These are phyloP conservation scores for Kwoniella dejecticola DNA, from an alignment of 768 basidiomycete species.

Conservation along the genomic window DNA sequence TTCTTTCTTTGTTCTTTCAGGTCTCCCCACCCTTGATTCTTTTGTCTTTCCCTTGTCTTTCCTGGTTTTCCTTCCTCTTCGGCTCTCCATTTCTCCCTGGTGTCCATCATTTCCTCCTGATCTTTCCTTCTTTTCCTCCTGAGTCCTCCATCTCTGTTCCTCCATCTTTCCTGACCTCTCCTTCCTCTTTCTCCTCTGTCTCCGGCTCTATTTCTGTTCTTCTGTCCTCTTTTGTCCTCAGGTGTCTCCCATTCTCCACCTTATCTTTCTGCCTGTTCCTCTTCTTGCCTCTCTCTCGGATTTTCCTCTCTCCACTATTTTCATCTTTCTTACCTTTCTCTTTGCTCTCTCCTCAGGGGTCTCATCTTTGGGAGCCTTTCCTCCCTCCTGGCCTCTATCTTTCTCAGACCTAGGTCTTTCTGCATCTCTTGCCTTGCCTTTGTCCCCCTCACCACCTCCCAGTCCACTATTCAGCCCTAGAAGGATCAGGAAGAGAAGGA, in stretches of 20 bases:
- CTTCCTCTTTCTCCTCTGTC: slow-evolving; percentile 2
- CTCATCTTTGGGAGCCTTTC: background rate
- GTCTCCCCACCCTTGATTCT: background rate
- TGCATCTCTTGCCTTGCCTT: background rate
- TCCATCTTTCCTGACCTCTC: slow-evolving; percentile 1
- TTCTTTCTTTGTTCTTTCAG: background rate
- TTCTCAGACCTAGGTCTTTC: background rate
- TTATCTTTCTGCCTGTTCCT: slow-evolving; percentile 3
- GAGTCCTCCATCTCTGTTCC: background rate
- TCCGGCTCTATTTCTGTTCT: background rate
- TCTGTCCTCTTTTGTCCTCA: slow-evolving; percentile 5
- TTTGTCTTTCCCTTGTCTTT: slow-evolving; percentile 1
- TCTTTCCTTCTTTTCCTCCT: background rate
- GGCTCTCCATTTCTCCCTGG: slow-evolving; percentile 3
- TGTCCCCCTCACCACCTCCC: background rate
- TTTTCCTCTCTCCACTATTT: background rate
- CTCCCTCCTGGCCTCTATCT: background rate
- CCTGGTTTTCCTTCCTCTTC: no score
- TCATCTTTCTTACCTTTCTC: slow-evolving; percentile 3
- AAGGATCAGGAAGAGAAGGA: slow-evolving; percentile 26
- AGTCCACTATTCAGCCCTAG: slow-evolving; percentile 29
- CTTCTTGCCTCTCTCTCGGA: slow-evolving; percentile 11
- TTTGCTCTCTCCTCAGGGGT: slow-evolving; percentile 5
- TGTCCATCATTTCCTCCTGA: no score
- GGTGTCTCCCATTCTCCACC: slow-evolving; percentile 7